Evolutionary conservation across 805 yeast species (phyloP).

Genomic region (Wickerhamiella alocasiicola): DNA sequence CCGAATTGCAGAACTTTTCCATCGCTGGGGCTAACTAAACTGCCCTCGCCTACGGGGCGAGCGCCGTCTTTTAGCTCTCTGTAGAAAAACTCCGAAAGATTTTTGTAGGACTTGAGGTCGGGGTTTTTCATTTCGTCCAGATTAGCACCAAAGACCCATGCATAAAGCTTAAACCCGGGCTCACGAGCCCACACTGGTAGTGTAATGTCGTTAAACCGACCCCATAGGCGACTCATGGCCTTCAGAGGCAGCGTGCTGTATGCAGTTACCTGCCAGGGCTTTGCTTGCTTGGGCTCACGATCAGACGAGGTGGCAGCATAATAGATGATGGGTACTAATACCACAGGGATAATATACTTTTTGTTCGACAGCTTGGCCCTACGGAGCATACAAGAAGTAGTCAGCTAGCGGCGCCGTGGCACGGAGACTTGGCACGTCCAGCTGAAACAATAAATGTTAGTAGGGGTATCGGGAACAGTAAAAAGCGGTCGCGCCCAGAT

Average conservation of each 20-base stretch:
- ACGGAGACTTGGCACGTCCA: too few species aligned
- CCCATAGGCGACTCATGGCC: slow-evolving; percentile 90
- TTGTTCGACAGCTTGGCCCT: not conserved
- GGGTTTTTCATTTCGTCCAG: slow-evolving; percentile 80
- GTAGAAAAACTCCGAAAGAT: slow-evolving; percentile 84
- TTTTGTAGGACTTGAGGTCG: slow-evolving; percentile 58
- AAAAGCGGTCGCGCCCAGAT: slow-evolving; percentile 58
- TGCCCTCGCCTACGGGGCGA: slow-evolving; percentile 58
- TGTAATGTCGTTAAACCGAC: slow-evolving; percentile 67
- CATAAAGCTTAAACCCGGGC: slow-evolving; percentile 68
- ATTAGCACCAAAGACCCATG: slow-evolving; percentile 74
- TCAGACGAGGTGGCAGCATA: not conserved
- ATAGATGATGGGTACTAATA: not conserved
- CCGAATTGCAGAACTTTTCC: slow-evolving; percentile 86
- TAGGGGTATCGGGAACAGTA: slow-evolving; percentile 61
- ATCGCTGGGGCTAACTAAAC: slow-evolving; percentile 82
- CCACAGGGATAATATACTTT: not conserved
- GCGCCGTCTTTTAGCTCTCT: slow-evolving; percentile 65
- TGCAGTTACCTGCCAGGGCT: slow-evolving; percentile 81
- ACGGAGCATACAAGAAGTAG: slow-evolving; percentile 8
- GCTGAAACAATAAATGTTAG: slow-evolving; percentile 49
- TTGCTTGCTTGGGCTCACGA: slow-evolving; percentile 34
- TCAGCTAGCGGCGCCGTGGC: not conserved
- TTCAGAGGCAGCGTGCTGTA: slow-evolving; percentile 85
- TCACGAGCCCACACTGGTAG: slow-evolving; percentile 81